These are phyloP conservation scores for Gigaspora rosea DNA, from an alignment of 192 early-diverging fungal species.

Conservation along the genomic window DNA sequence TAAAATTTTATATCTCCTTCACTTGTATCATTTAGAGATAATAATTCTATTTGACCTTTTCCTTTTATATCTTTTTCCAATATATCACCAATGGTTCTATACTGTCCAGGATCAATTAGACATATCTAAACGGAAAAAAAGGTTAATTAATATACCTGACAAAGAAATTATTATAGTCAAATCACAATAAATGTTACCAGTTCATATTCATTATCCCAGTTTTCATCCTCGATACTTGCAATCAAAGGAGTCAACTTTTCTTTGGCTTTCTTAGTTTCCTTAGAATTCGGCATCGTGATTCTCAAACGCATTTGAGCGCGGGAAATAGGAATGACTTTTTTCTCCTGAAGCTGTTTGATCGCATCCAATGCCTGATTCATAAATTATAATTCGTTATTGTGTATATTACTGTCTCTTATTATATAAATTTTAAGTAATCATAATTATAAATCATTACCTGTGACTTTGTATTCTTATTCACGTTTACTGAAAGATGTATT, in stretches of 20 bases:
- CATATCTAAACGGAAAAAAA: conserved; percentile 56
- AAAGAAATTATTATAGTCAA: conserved; percentile 13
- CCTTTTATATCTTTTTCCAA: conserved; percentile 86
- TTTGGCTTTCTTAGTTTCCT: conserved; percentile 87
- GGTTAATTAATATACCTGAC: neutral
- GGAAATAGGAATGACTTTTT: conserved; percentile 85
- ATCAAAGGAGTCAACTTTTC: conserved; percentile 69
- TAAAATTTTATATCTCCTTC: conserved; percentile 70
- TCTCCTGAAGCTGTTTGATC: conserved; percentile 90
- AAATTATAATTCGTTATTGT: neutral
- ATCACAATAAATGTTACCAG: conserved; percentile 49
- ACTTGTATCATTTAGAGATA: conserved; percentile 73
- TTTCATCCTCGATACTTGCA: conserved; percentile 73
- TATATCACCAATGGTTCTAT: conserved; percentile 79
- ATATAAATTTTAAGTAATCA: neutral
- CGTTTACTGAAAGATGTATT: conserved; percentile 89
- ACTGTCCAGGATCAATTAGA: conserved; percentile 93
- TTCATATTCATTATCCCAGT: conserved; percentile 81
- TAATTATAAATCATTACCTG: conserved; percentile 49
- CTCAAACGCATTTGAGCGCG: conserved; percentile 93
- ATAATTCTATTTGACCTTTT: conserved; percentile 84
- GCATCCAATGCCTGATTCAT: conserved; percentile 82
- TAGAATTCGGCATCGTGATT: conserved; percentile 70
- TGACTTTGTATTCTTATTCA: conserved; percentile 85
- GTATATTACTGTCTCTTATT: neutral